Evolutionary conservation across 2,329 filamentous ascomycete species (phyloP), one percentile per base, ranked within the genome.

Genomic region (Microcyclospora pomicola): DNA sequence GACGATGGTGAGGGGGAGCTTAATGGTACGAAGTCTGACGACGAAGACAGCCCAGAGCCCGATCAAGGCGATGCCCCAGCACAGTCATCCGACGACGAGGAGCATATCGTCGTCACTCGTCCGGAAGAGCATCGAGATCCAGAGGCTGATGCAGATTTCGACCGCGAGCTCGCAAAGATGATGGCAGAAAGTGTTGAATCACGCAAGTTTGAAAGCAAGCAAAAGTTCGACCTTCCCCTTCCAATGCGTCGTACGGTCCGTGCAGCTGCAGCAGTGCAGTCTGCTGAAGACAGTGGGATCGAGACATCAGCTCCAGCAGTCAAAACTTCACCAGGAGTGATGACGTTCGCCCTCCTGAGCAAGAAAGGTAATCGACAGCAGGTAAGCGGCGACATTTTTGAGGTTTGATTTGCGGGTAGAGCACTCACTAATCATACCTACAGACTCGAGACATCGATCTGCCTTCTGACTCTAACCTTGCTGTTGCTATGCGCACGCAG

Each of bases 111-210:
- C 32, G 88, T 98, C 34, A 92, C 85, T 33, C 78, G 87, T 42
- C 80, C 88, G 53, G 83, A 94, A 58, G 85, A 95, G 56, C 75
- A 88, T 50, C 72, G 87, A 40, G 87, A 98, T 48, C 87, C 88
- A 0, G 87, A 95, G 62, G 85, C 81, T 31, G 91, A 98, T 54
- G 91, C 88, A 6, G 91, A 98, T 31, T 98, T 98, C 57, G 92
- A 98, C 56, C 83, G 88, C 51, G 91, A 96, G 61, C 91, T 94
- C 59, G 87, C 91, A 29, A 95, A 93, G 61, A 82, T 98, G 75
- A 96, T 98, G 88, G 75, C 87, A 36, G 91, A 98, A 60, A 95
- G 88, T 63, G 67, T 94, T 52, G 91, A 98, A 49, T 92, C 88
- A 4, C 77, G 91, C 50, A 95, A 94, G 53, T 93, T 94, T 49